Conservation (phyloP, 257 asterid genomes). For the Thymus quinquecostatus region DNA sequence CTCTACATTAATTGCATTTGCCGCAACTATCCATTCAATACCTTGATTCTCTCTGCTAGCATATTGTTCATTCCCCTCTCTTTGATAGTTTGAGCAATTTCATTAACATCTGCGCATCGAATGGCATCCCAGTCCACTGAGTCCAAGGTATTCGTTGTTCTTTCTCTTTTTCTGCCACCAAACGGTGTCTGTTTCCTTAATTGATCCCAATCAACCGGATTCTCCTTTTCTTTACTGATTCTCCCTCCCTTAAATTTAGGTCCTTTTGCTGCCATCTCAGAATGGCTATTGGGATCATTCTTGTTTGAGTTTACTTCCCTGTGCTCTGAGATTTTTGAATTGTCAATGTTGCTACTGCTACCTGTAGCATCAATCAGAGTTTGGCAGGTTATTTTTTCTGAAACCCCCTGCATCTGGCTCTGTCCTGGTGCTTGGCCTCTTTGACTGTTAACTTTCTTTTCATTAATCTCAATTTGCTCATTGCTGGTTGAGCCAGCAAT, state of each 20-base stretch:
- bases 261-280: slow-evolving; percentile 38
- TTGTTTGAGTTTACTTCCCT: slow-evolving; percentile 52
- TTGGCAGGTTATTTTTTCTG: slow-evolving; percentile 34
- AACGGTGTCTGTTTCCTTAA: slow-evolving; percentile 58
- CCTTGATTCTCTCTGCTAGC: slow-evolving; percentile 94
- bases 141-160: slow-evolving; percentile 63
- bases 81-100: slow-evolving; percentile 79
- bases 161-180: slow-evolving; percentile 53
- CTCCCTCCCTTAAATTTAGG: slow-evolving; percentile 52
- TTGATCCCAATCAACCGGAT: slow-evolving; percentile 68
- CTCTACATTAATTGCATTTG: slow-evolving; percentile 20
- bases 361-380: slow-evolving; percentile 47
- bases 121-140: slow-evolving; percentile 97
- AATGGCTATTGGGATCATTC: slow-evolving; percentile 32
- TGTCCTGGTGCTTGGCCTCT: slow-evolving; percentile 39
- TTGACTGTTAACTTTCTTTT: slow-evolving; percentile 33
- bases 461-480: slow-evolving; percentile 37
- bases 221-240: slow-evolving; percentile 58
- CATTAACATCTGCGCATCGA: slow-evolving; percentile 76
- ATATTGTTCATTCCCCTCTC: slow-evolving; percentile 97
- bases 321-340: slow-evolving; percentile 44
- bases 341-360: slow-evolving; percentile 43
- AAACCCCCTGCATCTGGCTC: slow-evolving; percentile 41
- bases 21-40: slow-evolving; percentile 30
- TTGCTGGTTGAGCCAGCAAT: slow-evolving; percentile 40